Conservation (phyloP, 2,329 filamentous ascomycete species). For the Alternaria triticimaculans region DNA sequence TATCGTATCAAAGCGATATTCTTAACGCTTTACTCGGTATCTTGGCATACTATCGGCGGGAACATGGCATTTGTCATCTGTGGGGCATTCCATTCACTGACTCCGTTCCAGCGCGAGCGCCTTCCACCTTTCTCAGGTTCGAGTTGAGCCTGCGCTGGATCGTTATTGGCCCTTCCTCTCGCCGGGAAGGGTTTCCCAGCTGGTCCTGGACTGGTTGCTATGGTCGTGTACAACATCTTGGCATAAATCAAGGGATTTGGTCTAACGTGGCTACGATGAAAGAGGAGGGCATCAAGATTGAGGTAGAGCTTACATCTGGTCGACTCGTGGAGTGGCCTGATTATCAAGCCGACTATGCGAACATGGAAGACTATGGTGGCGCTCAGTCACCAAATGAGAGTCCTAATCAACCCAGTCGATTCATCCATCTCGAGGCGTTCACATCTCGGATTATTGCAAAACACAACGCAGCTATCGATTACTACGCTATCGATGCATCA, state of each 20-base stretch:
- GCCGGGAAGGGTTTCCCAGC: neutral
- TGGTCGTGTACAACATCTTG: neutral
- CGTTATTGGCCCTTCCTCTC: neutral
- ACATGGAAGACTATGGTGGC: neutral
- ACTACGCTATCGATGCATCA: neutral
- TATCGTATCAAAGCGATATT: neutral
- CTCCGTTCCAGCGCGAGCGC: too few relatives aligned
- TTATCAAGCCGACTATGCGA: neutral
- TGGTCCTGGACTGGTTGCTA: neutral
- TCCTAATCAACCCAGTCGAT: neutral
- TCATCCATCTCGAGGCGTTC: neutral
- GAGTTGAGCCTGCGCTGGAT: neutral
- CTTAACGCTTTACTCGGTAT: neutral
- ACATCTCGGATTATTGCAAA: neutral
- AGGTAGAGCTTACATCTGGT: neutral
- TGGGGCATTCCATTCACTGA: neutral
- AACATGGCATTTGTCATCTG: neutral
- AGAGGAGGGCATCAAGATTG: neutral
- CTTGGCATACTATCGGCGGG: neutral
- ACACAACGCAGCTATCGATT: rapidly evolving
- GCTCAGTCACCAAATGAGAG: neutral
- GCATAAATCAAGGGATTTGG: rapidly evolving
- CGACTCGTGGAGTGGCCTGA: neutral
- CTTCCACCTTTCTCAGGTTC: neutral
- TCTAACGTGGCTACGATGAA: neutral